phyloP scores from a whole-genome alignment of 495 filamentous ascomycete species.

The Sordaria brevicollis region DNA sequence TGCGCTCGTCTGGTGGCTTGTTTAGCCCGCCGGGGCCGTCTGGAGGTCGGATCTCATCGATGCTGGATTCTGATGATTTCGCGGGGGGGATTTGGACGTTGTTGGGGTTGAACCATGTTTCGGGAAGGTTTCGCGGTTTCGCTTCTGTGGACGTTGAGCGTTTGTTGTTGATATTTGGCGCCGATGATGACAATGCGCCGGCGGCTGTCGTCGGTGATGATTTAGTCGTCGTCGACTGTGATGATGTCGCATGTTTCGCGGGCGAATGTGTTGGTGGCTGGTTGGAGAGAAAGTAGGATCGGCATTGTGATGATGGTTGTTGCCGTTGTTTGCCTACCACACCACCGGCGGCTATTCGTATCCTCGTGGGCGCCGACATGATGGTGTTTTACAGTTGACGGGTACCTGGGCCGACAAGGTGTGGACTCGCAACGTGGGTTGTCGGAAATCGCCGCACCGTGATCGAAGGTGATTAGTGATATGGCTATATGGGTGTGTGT shows the following conservation, averaged over 20 bases:
- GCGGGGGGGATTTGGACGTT: neutral
- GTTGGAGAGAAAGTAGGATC: neutral
- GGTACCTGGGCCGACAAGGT: neutral
- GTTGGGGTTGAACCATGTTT: neutral
- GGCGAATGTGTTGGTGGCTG: neutral
- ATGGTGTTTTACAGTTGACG: neutral
- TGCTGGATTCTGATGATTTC: neutral
- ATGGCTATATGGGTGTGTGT: neutral
- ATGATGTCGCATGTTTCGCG: neutral
- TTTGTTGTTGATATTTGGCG: constrained; percentile 7
- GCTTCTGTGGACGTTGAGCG: constrained; percentile 1
- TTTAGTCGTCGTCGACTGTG: neutral
- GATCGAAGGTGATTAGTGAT: neutral
- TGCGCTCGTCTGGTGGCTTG: constrained; percentile 58
- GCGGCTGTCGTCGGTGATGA: neutral
- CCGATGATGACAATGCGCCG: constrained; percentile 9
- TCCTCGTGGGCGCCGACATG: constrained; percentile 13
- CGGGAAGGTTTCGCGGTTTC: neutral
- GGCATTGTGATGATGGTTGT: neutral
- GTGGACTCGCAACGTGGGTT: neutral
- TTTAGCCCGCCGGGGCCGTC: constrained; percentile 4
- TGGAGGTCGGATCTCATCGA: constrained; percentile 1
- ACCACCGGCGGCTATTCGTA: neutral
- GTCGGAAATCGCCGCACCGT: neutral
- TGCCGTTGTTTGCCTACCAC: neutral